Evolutionary conservation across 176 grass and related monocot genomes (phyloP), one percentile per base, ranked within the genome.

Genomic region (Bonia amplexicaulis): DNA sequence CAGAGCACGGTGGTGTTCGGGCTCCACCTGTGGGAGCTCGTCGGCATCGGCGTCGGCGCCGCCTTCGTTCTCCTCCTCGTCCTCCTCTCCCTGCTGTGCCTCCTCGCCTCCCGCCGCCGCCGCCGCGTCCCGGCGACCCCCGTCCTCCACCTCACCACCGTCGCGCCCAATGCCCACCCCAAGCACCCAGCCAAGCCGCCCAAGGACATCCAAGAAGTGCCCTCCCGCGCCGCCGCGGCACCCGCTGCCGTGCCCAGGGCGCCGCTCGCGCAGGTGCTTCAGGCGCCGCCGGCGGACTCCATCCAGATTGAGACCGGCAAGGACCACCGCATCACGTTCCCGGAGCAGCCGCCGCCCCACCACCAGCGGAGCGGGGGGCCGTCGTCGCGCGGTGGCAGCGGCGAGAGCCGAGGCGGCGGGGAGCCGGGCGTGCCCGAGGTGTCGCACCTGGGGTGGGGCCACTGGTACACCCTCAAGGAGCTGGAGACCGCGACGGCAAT

Each of bases 401-500:
- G 92, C 40, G 95, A 97, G 87, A 89, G 77, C 87, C 89, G 89
- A 27, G 46, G 89, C 37, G 85, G 95, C 1, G 82, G 65, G 49
- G 95, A 90, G 53, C 92, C 94, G 5, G 77, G 80, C 33, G 92
- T 90, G 47, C 89, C 93, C 2, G 91, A 93, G 81, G 93, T 98
- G 10, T 93, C 96, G 1, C 93, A 95, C 84, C 84, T 98, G 16
- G 96, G 91, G 7, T 95, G 93, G 96, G 96, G 96, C 67, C 93
- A 93, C 77, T 95, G 96, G 96, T 98, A 95, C 89, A 92, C 96
- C 6, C 96, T 98, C 76, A 90, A 92, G 84, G 96, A 98, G 91
- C 93, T 98, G 40, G 91, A 93, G 80, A 85, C 54, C n/a, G 96
- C 96, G 10, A 98, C 96, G 22, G 84, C 80, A 22, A 93, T 87